Evolutionary conservation across 148 eudicot genomes (phyloP), one percentile per base, ranked within the genome.

Genomic region (Vaccinium corymbosum): DNA sequence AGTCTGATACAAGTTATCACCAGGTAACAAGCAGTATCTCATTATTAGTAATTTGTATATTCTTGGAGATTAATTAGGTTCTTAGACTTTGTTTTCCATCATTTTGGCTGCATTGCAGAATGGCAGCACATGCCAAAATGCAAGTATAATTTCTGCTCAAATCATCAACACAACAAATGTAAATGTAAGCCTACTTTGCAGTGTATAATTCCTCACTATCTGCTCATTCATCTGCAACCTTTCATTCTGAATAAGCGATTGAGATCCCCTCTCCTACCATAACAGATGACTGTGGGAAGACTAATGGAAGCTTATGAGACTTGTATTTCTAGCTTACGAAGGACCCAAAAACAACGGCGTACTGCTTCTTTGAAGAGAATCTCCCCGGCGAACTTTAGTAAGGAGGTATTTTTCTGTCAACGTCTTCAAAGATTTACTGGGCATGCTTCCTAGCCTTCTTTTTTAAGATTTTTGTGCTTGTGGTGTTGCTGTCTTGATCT

Each of bases 341-440:
- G 86, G 87, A 7, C 95, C 72, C 95, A 95, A 86, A 80, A 90
- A 79, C 86, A 66, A n/a, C 88, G 98, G 7, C 93, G 96, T 53
- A 87, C 64, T 72, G 74, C 80, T 80, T 94, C 98, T 80, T 76
- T 97, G 66, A 87, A 87, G 48, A 92, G 83, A 88, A 92, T 95
- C 79, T 85, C 91, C 85, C 99, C 99, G 35, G 98, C 88, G 72
- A 97, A 95, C 87, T 97, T 92, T 84, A 94, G 98, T n/a, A 97
- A 93, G 89, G 94, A 94, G 98, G 99, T 97, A 91, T 12, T 56
- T 80, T 8, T 13, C 2, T 80, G 49, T 14, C 13, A 59, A 61
- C 48, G 66, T 59, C 50, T 79, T 55, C 14, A 55, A 16, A 35
- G 72, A 16, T 15, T 32, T 79, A 29, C 25, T 29, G 10, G 27